Conservation (phyloP, 1,284 basidiomycete species). For the Apiotrichum akiyoshidainum region DNA sequence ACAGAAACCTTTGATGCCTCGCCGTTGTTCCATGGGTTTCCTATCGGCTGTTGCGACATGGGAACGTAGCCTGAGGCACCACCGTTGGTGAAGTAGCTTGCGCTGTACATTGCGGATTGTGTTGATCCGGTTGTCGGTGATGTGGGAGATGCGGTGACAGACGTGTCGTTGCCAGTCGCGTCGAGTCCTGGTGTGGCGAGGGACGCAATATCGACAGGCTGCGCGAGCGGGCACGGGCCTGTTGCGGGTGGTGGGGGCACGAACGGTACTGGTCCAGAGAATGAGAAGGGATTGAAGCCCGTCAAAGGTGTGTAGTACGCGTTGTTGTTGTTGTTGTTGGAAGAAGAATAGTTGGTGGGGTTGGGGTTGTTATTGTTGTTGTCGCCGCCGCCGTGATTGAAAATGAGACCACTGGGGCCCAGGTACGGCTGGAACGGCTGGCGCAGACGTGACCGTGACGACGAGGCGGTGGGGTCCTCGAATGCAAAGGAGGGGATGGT, state of each 20-base stretch:
- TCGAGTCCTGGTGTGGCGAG: constrained; percentile 6
- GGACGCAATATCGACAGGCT: background rate
- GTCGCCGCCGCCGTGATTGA: background rate
- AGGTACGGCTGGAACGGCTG: background rate
- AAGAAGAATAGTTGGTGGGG: too few relatives aligned
- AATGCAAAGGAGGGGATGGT: background rate
- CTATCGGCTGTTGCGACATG: background rate
- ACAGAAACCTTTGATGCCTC: background rate
- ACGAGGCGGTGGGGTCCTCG: background rate
- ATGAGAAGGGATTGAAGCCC: background rate
- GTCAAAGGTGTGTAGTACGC: background rate
- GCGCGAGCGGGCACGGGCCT: constrained; percentile 3
- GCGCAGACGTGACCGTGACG: background rate
- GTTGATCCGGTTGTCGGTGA: background rate
- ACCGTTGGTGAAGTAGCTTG: background rate
- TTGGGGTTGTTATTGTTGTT: background rate
- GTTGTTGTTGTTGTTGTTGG: constrained; percentile 1
- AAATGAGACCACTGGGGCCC: background rate
- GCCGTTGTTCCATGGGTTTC: background rate
- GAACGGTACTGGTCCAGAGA: background rate
- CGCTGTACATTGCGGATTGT: background rate
- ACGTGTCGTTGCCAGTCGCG: constrained; percentile 3
- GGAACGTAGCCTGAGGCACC: background rate
- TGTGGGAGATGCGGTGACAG: constrained; percentile 3
- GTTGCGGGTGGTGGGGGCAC: background rate